These are phyloP conservation scores for Neurospora sp. DNA, from an alignment of 2,329 filamentous ascomycete genomes.

Conservation along the genomic window DNA sequence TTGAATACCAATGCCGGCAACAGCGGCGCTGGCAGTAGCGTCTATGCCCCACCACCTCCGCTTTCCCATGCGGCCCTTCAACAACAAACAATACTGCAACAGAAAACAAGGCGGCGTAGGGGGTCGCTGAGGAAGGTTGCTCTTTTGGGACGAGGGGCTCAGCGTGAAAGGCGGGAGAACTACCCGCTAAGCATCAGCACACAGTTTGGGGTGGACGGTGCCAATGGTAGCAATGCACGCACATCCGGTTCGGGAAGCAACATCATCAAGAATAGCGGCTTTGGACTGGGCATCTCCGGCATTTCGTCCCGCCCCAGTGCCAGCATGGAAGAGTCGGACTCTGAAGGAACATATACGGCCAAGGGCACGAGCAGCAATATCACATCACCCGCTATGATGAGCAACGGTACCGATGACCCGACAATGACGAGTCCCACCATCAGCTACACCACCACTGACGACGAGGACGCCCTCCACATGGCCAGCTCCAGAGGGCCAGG, in stretches of 20 bases:
- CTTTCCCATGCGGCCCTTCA: conserved; percentile 24
- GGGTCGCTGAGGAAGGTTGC: conserved; percentile 84
- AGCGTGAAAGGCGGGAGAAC: conserved; percentile 47
- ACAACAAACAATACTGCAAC: conserved; percentile 33
- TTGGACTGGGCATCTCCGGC: conserved; percentile 40
- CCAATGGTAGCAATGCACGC: background rate
- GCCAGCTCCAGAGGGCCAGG: background rate
- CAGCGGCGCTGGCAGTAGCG: conserved; percentile 12
- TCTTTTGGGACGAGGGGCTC: conserved; percentile 64
- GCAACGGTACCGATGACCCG: conserved; percentile 14
- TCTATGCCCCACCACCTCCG: conserved; percentile 18
- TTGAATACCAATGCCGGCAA: conserved; percentile 7
- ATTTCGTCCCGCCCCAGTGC: conserved; percentile 30
- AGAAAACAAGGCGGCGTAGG: conserved; percentile 59
- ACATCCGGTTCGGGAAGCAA: background rate
- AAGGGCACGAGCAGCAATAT: background rate
- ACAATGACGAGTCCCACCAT: conserved; percentile 42
- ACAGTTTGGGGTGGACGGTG: conserved; percentile 15
- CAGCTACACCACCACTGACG: conserved; percentile 69
- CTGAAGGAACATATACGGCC: conserved; percentile 14
- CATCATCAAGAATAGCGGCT: conserved; percentile 18
- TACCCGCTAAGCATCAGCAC: conserved; percentile 36
- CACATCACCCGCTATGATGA: conserved; percentile 6
- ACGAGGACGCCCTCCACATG: conserved; percentile 56
- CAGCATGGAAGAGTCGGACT: conserved; percentile 31